These are phyloP conservation scores for Cephalotrichum gorgonifer DNA, from an alignment of 2,329 filamentous ascomycete genomes.

Conservation along the genomic window DNA sequence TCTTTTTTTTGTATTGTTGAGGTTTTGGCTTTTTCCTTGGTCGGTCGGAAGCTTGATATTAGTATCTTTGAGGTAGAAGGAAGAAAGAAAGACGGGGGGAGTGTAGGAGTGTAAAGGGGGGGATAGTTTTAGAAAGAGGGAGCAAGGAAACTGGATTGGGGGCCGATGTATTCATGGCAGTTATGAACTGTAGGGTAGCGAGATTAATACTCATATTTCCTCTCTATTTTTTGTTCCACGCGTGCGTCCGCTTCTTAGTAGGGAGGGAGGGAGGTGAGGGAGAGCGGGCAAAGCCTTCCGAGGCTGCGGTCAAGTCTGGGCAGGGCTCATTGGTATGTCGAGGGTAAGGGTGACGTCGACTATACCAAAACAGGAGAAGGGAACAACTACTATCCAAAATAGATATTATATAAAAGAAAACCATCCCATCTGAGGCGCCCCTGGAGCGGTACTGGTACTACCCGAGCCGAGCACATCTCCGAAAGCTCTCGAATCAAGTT, in stretches of 20 bases:
- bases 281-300: no score
- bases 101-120: neutral
- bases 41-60: neutral
- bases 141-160: no score
- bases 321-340: neutral
- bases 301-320: no score
- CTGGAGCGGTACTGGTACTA: no score
- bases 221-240: neutral
- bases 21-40: neutral
- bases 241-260: no score
- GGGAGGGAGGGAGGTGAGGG: neutral
- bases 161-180: neutral
- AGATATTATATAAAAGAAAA: neutral
- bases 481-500: no score
- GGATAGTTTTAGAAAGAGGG: neutral
- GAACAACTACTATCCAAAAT: no score
- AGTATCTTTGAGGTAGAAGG: neutral
- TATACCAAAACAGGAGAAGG: neutral
- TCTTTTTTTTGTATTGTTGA: constrained; percentile 5
- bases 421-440: no score
- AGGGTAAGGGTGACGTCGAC: neutral
- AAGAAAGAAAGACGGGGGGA: constrained; percentile 1
- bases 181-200: neutral
- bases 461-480: no score
- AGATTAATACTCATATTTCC: neutral